Evolutionary conservation across 179 eudicot species (phyloP).

Genomic region (Spinacia oleracea): DNA sequence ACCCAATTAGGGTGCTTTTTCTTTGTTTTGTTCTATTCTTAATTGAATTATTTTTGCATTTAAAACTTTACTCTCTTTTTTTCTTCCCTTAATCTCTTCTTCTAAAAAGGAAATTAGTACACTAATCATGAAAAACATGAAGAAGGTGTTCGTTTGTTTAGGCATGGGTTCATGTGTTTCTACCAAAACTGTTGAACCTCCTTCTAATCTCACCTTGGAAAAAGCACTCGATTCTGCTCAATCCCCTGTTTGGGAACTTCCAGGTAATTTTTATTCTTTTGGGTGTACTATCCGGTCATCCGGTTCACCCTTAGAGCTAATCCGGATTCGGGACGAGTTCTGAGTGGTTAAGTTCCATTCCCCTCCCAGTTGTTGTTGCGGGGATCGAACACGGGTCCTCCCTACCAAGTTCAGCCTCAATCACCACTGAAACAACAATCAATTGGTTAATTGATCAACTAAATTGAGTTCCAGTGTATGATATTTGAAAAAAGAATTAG

Average conservation of each 20-base stretch:
- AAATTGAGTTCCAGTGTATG: too few relatives aligned
- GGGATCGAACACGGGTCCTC: too few relatives aligned
- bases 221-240: slow-evolving; percentile 23
- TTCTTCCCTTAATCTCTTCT: background rate
- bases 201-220: background rate
- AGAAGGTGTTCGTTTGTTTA: slow-evolving; percentile 27
- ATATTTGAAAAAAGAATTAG: too few relatives aligned
- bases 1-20: slow-evolving; percentile 12
- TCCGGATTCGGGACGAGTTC: too few relatives aligned
- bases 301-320: too few relatives aligned
- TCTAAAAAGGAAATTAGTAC: background rate
- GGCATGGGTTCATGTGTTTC: slow-evolving; percentile 39
- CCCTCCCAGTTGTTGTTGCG: too few relatives aligned
- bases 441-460: too few relatives aligned
- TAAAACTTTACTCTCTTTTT: slow-evolving; percentile 17
- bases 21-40: slow-evolving; percentile 3
- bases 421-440: too few relatives aligned
- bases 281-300: too few relatives aligned
- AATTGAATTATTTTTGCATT: background rate
- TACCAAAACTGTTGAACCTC: slow-evolving; percentile 15
- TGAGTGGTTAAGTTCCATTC: too few relatives aligned
- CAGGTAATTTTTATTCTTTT: slow-evolving; percentile 16
- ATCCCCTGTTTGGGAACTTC: slow-evolving; percentile 24
- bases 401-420: too few relatives aligned
- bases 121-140: slow-evolving; percentile 22